Percentiles rank a stretch among this genome's conserved stretches.
These are phyloP conservation scores for Platismatia glauca DNA, from an alignment of 495 filamentous ascomycete species.

Conservation along the genomic window DNA sequence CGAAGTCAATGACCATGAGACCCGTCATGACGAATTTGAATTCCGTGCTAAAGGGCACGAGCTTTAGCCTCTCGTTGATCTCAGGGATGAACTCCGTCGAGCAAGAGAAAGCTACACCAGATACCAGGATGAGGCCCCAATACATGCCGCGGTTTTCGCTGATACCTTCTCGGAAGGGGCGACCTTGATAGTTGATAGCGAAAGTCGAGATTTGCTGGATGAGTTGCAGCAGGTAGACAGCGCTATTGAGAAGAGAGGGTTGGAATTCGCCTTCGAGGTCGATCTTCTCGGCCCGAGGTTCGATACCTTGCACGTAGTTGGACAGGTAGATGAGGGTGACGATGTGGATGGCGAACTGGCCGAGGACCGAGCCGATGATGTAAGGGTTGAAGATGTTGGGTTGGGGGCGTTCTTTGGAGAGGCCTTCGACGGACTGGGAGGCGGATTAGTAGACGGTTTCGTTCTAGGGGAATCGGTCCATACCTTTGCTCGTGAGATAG, in stretches of 20 bases:
- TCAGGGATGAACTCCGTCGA: conserved; percentile 95
- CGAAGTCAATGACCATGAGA: conserved; percentile 84
- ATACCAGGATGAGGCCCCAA: conserved; percentile 83
- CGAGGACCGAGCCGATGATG: conserved; percentile 95
- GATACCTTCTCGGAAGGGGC: conserved; percentile 93
- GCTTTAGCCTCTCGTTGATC: conserved; percentile 83
- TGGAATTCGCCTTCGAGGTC: conserved; percentile 94
- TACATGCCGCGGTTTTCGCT: conserved; percentile 97
- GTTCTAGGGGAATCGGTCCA: conserved; percentile 17
- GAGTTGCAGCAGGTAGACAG: conserved; percentile 94
- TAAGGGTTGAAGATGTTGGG: conserved; percentile 98
- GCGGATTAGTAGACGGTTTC: conserved; percentile 23
- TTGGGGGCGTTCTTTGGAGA: conserved; percentile 96
- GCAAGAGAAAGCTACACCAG: conserved; percentile 86
- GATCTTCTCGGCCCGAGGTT: conserved; percentile 62
- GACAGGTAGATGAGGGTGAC: conserved; percentile 91
- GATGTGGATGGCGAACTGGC: conserved; percentile 96
- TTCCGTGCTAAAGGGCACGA: conserved; percentile 83
- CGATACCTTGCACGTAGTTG: conserved; percentile 70
- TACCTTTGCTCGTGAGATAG: conserved; percentile 85
- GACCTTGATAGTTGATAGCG: conserved; percentile 98
- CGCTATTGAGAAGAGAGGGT: conserved; percentile 90
- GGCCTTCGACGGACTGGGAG: conserved; percentile 70
- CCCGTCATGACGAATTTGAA: conserved; percentile 83
- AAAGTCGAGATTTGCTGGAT: conserved; percentile 99